Conservation (phyloP, 768 basidiomycete species). For the Cystobasidium tubakii region DNA sequence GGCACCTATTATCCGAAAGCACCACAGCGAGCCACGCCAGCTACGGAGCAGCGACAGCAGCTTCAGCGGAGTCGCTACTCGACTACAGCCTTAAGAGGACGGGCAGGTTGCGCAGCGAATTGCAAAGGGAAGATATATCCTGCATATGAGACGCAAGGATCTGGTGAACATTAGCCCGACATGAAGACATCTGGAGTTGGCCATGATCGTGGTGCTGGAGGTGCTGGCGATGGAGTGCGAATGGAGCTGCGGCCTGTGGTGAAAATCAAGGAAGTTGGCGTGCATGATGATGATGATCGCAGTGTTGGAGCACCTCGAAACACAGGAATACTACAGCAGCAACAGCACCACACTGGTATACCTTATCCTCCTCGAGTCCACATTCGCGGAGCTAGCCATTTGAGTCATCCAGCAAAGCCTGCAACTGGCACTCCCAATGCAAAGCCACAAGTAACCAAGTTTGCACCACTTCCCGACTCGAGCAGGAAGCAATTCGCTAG, state of each 20-base stretch:
- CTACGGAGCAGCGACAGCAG: constrained; percentile 14
- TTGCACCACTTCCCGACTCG: constrained; percentile 5
- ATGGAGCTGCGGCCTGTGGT: background rate
- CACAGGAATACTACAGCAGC: background rate
- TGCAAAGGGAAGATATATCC: background rate
- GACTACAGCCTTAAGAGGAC: constrained; percentile 20
- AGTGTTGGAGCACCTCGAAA: background rate
- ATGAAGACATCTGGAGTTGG: background rate
- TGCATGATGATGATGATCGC: background rate
- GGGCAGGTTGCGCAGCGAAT: background rate
- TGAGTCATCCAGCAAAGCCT: background rate
- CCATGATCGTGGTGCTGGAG: no score
- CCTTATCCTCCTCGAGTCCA: background rate
- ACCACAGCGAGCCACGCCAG: constrained; percentile 3
- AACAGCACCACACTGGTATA: background rate
- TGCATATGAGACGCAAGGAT: background rate
- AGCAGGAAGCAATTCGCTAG: constrained; percentile 19
- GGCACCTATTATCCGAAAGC: background rate
- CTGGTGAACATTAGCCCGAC: background rate
- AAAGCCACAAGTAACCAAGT: background rate
- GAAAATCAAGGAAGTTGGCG: background rate
- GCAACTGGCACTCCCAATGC: background rate
- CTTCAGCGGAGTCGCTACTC: constrained; percentile 13
- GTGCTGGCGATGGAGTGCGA: background rate
- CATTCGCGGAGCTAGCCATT: background rate